These are phyloP conservation scores for Penicillium parvum DNA, from an alignment of 495 filamentous ascomycete genomes.

Conservation along the genomic window DNA sequence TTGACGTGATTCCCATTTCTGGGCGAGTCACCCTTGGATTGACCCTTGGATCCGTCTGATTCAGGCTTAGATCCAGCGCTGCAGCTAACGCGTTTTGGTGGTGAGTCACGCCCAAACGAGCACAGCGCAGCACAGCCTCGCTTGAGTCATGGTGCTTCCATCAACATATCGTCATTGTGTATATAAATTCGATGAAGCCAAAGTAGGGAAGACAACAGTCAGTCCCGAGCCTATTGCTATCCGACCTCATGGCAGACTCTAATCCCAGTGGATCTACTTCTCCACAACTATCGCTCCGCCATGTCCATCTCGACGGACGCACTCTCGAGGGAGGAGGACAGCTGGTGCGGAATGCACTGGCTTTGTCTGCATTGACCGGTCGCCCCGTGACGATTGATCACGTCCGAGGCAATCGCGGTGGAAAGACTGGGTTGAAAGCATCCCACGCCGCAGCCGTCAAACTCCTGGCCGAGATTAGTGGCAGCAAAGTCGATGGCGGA, in stretches of 20 bases:
- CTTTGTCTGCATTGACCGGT: slow-evolving; percentile 62
- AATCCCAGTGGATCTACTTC: neutral
- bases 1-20: too few species aligned
- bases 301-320: slow-evolving; percentile 56
- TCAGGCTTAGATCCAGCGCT: neutral
- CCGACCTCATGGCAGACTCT: neutral
- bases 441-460: slow-evolving; percentile 69
- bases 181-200: too few species aligned
- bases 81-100: neutral
- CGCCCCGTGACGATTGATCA: slow-evolving; percentile 61
- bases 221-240: too few species aligned
- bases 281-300: slow-evolving; percentile 6
- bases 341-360: slow-evolving; percentile 67
- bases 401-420: slow-evolving; percentile 64
- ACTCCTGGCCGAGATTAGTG: slow-evolving; percentile 60
- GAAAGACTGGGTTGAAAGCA: slow-evolving; percentile 61
- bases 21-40: too few species aligned
- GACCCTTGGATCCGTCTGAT: too few species aligned
- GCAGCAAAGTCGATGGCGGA: slow-evolving; percentile 53
- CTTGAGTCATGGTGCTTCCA: neutral
- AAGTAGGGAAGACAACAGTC: too few species aligned
- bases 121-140: too few species aligned
- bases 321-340: slow-evolving; percentile 86
- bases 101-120: neutral
- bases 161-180: too few species aligned